A percentile compares a stretch with the other conserved stretches of the same genome.
Evolutionary conservation across 192 early-diverging fungal species (phyloP).

Genomic region (Mortierella claussenii): DNA sequence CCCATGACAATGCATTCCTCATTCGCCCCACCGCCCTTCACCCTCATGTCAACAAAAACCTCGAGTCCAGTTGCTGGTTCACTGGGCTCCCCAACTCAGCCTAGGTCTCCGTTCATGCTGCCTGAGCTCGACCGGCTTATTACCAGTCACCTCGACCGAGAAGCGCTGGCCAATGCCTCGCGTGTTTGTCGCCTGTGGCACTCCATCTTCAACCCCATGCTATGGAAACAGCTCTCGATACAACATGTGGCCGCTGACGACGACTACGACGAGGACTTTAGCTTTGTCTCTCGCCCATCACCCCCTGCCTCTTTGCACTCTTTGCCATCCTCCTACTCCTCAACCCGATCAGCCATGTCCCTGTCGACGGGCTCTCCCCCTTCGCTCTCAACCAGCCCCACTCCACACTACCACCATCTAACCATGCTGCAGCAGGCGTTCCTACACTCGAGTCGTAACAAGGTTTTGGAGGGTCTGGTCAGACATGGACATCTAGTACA

Average conservation of each 20-base stretch:
- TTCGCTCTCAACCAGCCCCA: not conserved
- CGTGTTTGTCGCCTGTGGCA: slow-evolving; percentile 44
- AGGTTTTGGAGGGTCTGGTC: slow-evolving; percentile 32
- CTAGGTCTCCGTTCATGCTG: slow-evolving; percentile 34
- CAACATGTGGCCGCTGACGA: slow-evolving; percentile 33
- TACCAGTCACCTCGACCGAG: slow-evolving; percentile 41
- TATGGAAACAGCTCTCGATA: slow-evolving; percentile 39
- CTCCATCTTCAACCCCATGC: slow-evolving; percentile 38
- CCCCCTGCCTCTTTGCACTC: slow-evolving; percentile 12
- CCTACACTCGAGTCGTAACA: slow-evolving; percentile 39
- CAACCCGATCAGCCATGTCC: slow-evolving; percentile 29
- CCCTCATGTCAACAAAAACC: not conserved
- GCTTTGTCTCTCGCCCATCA: slow-evolving; percentile 14
- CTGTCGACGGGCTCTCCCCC: not conserved
- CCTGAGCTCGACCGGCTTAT: slow-evolving; percentile 46
- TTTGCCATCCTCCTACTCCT: slow-evolving; percentile 37
- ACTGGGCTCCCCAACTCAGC: not conserved
- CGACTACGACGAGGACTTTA: slow-evolving; percentile 38
- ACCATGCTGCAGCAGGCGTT: slow-evolving; percentile 27
- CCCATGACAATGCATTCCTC: slow-evolving; percentile 3
- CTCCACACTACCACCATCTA: not conserved
- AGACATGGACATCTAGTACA: slow-evolving; percentile 31
- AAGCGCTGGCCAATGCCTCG: slow-evolving; percentile 31
- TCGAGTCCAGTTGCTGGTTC: not conserved
- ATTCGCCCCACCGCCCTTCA: slow-evolving; percentile 4